Base-by-base conservation (phyloP, 2,329 filamentous ascomycete genomes). In the Gnomoniopsis sp. region DNA sequence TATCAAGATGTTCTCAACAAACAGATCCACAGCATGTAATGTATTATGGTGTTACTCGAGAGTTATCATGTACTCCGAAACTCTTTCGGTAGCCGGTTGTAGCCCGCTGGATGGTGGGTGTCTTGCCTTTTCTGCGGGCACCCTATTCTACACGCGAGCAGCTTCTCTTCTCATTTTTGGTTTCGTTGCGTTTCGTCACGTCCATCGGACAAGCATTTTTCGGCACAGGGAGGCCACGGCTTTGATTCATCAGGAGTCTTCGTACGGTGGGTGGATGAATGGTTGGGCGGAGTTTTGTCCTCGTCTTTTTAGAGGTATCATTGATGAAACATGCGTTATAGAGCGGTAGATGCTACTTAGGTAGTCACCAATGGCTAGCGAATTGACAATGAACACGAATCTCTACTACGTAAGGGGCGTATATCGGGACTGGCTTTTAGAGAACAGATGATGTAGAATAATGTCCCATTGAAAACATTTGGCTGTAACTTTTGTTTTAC, bases 1-100 rank as follows among this genome's bases (percentile, higher is more conserved):
- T 41, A 12, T 43, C 30, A 59, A 52, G 41, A 14, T 48, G 52
- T 48, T 56, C 47, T 33, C 46, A 38, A 55, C n/a, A 46, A 11
- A 6, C 4, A 46, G n/a, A 46, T 19, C n/a, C 19, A 30, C 26
- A 30, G 26, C 26, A 30, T 30, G 26, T 30, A 30, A 30, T 41
- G 12, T 41, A 41, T 12, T 44, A 21, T 19, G 41, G 41, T 17
- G 10, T 36, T 6, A 21, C n/a, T 44, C 19, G 41, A 44, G 41
- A 44, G 41, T 44, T n/a, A 19, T 19, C 17, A 44, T 23, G 44
- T 19, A 22, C 21, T 10, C 7, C 11, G 30, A 43, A 22, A 43
- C 17, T 49, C 34, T 23, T 49, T 36, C 33, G 50, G 50, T 43
- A 50, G 22, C 30, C 23, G 17, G 49, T 21, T 36, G 33, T 33